Evolutionary conservation across 2,329 filamentous ascomycete species (phyloP).

Genomic region (Dactylellina drechsleri): DNA sequence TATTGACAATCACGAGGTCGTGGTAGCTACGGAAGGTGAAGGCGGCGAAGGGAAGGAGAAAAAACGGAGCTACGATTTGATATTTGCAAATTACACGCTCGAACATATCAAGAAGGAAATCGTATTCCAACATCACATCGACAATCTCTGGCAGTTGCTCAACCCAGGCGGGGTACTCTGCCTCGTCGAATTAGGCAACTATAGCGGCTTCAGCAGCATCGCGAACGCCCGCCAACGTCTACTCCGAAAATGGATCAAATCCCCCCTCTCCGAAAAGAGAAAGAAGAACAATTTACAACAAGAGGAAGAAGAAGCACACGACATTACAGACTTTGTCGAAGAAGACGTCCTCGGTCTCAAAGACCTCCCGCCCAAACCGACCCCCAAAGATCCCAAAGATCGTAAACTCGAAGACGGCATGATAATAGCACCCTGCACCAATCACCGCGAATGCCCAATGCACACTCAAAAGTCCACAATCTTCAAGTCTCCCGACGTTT

Average conservation of each 20-base stretch:
- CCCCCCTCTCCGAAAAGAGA: constrained; percentile 63
- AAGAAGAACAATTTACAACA: constrained; percentile 55
- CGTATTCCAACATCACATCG: constrained; percentile 78
- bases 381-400: constrained; percentile 61
- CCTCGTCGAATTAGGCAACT: constrained; percentile 88
- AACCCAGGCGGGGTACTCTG: constrained; percentile 87
- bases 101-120: constrained; percentile 64
- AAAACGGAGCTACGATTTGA: constrained; percentile 85
- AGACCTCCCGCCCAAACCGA: constrained; percentile 43
- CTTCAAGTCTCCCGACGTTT: constrained; percentile 86
- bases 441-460: constrained; percentile 88
- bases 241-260: constrained; percentile 77
- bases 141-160: constrained; percentile 89
- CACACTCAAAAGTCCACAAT: constrained; percentile 75
- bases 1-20: constrained; percentile 16
- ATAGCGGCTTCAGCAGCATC: constrained; percentile 90
- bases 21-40: constrained; percentile 9
- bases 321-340: constrained; percentile 62
- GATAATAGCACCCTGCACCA: constrained; percentile 83
- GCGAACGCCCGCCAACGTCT: constrained; percentile 84
- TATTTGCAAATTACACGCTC: constrained; percentile 74
- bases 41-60: constrained; percentile 59
- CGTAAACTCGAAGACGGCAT: constrained; percentile 64
- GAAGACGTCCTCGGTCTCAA: constrained; percentile 40
- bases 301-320: constrained; percentile 55